Percentiles rank a stretch among this genome's conserved stretches.
Conservation (phyloP, 352 stramenopile genomes). For the Globisporangium middletonii region DNA sequence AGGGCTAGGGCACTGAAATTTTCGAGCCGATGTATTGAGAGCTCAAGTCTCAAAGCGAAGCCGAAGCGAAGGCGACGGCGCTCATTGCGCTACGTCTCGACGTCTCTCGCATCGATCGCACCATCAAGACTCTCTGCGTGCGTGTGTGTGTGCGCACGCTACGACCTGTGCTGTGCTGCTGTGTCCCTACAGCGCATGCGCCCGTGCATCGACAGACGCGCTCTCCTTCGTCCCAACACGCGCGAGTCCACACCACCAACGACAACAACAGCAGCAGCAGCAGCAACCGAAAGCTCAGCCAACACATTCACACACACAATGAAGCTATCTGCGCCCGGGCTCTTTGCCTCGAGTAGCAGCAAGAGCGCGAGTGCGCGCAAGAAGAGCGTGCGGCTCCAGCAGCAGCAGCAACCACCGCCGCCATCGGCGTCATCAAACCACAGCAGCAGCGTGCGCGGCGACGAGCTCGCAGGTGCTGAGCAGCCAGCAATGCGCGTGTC, state of each 20-base stretch:
- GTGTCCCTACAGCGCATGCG: too few species aligned
- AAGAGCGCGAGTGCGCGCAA: constrained; percentile 2
- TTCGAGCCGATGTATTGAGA: constrained; percentile 25
- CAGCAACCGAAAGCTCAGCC: neutral
- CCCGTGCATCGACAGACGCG: neutral
- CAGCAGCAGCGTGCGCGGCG: neutral
- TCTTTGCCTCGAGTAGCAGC: neutral
- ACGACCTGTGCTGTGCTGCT: too few species aligned
- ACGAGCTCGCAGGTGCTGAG: constrained; percentile 1
- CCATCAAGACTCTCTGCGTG: too few species aligned
- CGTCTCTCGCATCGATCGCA: too few species aligned
- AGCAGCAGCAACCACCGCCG: neutral
- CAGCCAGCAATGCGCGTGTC: constrained; percentile 5
- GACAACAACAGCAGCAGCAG: neutral
- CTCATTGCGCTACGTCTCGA: neutral
- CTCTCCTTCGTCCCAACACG: neutral
- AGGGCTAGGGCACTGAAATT: constrained; percentile 69
- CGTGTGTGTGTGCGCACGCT: too few species aligned
- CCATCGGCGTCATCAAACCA: neutral
- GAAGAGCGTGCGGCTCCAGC: constrained; percentile 3
- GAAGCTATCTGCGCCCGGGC: neutral
- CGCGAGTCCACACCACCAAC: too few species aligned
- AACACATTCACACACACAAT: neutral
- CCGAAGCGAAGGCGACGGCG: neutral
- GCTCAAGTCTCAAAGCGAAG: neutral